Evolutionary conservation across 2,329 filamentous ascomycete species (phyloP).

Genomic region (Podosphaera xanthii): DNA sequence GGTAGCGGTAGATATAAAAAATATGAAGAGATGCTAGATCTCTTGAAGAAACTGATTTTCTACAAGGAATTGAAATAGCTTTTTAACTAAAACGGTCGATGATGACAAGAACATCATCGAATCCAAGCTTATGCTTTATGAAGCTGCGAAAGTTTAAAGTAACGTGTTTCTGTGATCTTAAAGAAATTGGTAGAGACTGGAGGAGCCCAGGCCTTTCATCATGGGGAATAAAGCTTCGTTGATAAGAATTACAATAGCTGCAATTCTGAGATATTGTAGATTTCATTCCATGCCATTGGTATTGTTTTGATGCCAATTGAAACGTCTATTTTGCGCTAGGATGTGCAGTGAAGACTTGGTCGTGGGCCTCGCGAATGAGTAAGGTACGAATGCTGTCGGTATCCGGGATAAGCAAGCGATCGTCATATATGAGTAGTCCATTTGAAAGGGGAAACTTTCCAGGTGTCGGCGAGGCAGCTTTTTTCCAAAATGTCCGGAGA

Average conservation of each 20-base stretch:
- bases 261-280: neutral
- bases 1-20: neutral
- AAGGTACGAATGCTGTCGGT: neutral
- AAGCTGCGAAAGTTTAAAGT: neutral
- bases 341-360: neutral
- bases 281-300: neutral
- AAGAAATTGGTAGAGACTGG: neutral
- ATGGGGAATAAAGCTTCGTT: neutral
- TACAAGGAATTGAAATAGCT: neutral
- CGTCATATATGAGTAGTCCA: neutral
- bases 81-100: neutral
- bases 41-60: neutral
- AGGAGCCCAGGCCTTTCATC: slow-evolving; percentile 2
- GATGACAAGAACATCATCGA: neutral
- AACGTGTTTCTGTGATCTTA: neutral
- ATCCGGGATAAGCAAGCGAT: neutral
- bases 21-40: neutral
- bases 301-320: neutral
- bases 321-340: neutral
- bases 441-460: too few species aligned
- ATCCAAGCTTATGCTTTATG: neutral
- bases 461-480: too few species aligned
- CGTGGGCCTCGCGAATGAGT: slow-evolving; percentile 1
- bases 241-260: neutral
- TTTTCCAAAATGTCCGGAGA: too few species aligned